Evolutionary conservation across 257 asterid genomes (phyloP).

Genomic region (Jacaranda mimosifolia): DNA sequence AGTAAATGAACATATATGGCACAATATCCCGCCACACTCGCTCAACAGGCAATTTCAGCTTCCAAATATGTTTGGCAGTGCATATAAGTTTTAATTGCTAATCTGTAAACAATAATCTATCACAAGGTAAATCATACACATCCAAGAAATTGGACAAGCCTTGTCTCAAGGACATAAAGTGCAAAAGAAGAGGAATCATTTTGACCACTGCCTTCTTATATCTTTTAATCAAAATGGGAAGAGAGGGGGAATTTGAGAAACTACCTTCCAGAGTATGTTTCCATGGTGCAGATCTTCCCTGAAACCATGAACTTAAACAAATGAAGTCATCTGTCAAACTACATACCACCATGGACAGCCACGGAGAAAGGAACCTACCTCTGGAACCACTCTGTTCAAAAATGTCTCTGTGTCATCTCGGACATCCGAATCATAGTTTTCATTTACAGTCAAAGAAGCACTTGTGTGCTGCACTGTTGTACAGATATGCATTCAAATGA

Average conservation of each 20-base stretch:
- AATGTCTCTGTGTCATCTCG: constrained; percentile 92
- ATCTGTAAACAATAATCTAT: not conserved
- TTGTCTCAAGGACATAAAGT: constrained; percentile 6
- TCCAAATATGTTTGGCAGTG: constrained; percentile 2
- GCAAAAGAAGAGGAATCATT: not conserved
- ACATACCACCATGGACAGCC: constrained; percentile 23
- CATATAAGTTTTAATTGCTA: constrained; percentile 5
- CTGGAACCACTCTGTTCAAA: constrained; percentile 85
- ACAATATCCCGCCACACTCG: not conserved
- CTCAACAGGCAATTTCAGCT: not conserved
- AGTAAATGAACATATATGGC: not conserved
- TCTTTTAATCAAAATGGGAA: constrained; percentile 7
- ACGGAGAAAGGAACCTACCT: constrained; percentile 58
- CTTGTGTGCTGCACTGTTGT: constrained; percentile 96
- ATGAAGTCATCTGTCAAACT: constrained; percentile 32
- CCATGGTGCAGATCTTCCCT: constrained; percentile 97
- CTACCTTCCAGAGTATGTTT: constrained; percentile 91
- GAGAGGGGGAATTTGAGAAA: constrained; percentile 3
- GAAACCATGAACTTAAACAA: constrained; percentile 44
- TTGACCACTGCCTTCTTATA: constrained; percentile 9
- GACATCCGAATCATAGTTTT: constrained; percentile 95
- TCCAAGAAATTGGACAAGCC: not conserved
- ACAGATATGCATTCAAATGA: constrained; percentile 38
- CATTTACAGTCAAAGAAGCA: constrained; percentile 96
- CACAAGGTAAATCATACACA: not conserved